Percentiles rank a stretch among this genome's conserved stretches.
phyloP scores from a whole-genome alignment of 2,329 filamentous ascomycete species.

The Epichloe hybrida region DNA sequence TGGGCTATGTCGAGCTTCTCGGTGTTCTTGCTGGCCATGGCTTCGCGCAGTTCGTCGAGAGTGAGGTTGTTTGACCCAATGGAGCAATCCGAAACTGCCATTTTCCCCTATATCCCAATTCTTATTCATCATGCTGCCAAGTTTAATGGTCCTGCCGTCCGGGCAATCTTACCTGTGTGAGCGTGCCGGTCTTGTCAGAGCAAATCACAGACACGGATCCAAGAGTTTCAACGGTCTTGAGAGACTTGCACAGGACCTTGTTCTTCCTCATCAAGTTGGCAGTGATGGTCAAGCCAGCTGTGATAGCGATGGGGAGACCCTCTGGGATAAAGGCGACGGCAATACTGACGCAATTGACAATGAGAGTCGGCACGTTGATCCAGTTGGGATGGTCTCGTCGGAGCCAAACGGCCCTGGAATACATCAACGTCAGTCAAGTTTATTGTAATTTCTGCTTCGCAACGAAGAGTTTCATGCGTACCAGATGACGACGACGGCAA shows the following conservation, averaged over 20 bases:
- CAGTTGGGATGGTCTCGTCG: constrained; percentile 50
- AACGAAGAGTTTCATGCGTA: constrained; percentile 16
- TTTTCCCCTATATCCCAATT: constrained; percentile 40
- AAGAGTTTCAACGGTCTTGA: constrained; percentile 66
- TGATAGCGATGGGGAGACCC: constrained; percentile 56
- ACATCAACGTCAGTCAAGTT: neutral
- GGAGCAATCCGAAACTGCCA: constrained; percentile 58
- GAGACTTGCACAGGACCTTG: constrained; percentile 65
- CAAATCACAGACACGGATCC: constrained; percentile 62
- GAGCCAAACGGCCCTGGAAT: constrained; percentile 52
- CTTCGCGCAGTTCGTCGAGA: constrained; percentile 35
- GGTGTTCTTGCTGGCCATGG: constrained; percentile 14
- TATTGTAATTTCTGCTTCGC: neutral
- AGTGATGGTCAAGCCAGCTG: constrained; percentile 59
- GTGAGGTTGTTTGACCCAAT: constrained; percentile 38
- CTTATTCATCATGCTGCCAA: too few species aligned
- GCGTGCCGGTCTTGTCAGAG: constrained; percentile 63
- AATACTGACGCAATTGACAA: constrained; percentile 59
- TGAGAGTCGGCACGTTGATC: constrained; percentile 59
- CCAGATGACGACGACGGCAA: constrained; percentile 54
- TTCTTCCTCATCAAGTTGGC: constrained; percentile 66
- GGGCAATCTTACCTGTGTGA: constrained; percentile 35
- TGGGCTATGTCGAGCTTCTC: constrained; percentile 20
- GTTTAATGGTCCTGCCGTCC: too few species aligned
- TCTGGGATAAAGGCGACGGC: constrained; percentile 68